phyloP scores from a whole-genome alignment of 768 basidiomycete species.

The Ramaria rubella region DNA sequence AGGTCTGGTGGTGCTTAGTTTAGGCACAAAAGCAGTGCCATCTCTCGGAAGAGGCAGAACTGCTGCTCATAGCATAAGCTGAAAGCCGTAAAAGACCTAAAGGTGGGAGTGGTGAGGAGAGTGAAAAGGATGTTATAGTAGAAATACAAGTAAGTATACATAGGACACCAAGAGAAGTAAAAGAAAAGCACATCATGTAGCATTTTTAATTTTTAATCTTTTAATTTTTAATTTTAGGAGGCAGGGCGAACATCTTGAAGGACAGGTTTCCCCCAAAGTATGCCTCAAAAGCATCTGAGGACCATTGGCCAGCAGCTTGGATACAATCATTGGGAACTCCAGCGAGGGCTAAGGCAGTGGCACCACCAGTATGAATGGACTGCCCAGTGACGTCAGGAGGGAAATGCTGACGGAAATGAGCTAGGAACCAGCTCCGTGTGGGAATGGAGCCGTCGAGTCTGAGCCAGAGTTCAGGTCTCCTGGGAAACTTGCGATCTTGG shows the following conservation, averaged over 20 bases:
- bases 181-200: no score
- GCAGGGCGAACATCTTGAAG: no score
- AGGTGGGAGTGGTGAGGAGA: neutral
- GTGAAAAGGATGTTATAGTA: neutral
- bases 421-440: neutral
- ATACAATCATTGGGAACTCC: conserved; percentile 8
- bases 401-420: neutral
- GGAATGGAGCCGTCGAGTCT: conserved; percentile 8
- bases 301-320: conserved; percentile 4
- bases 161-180: neutral
- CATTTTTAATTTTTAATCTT: no score
- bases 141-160: neutral
- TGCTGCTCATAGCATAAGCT: no score
- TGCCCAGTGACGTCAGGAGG: conserved; percentile 1
- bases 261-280: conserved; percentile 8
- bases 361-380: conserved; percentile 3
- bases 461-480: neutral
- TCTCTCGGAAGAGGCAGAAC: no score
- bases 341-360: conserved; percentile 2
- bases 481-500: conserved; percentile 5
- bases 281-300: conserved; percentile 6
- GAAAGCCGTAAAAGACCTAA: no score
- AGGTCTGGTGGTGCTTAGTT: no score
- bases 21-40: no score
- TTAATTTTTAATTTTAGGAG: no score